Base-by-base conservation (phyloP, 2,329 filamentous ascomycete species). In the Ophiostoma triangulosporum region DNA sequence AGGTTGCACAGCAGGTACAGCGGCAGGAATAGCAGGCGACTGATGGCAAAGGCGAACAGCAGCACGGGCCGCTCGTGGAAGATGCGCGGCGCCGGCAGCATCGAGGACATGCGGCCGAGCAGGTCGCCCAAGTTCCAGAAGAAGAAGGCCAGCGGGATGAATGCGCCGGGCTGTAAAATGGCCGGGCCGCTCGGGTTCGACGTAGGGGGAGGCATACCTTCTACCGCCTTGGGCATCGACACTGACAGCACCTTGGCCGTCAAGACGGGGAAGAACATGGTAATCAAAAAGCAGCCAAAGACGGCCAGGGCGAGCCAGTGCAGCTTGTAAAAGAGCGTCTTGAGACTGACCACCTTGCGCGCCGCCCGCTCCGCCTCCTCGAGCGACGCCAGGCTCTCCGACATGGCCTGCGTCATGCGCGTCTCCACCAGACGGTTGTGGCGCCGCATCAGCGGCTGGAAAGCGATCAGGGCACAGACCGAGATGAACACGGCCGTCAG, bases 261-360 rank as follows among this genome's bases (percentile, higher is more conserved):
- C 68, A 94, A 94, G 57, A 97, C 87, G 1, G 93, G 93, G 71
- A 90, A 97, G 65, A 93, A 82, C 91, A 98, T 97, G 50, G 90
- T 90, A 53, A 91, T 70, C 40, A 76, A 70, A 63, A 97, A 97
- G 64, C 84, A 89, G 58, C 90, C 65, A 62, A 88, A 88, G 14
- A 96, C 80, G 7, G 86, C 80, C n/a, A 75, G 71, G 0, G 88
- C 80, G 14, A 89, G 74, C 79, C 85, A 94, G 62, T 78, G 80
- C 45, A 97, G 77, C 66, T 95, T 95, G 57, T 71, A 71, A 61
- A 93, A 81, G 3, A 97, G 77, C 1, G 72, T 72, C 59, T 71
- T 71, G 58, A 96, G 75, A 61, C 71, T 65, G 51, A 74, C 69
- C 51, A 72, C 69, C 60, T 71, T 73, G 61, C 75, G 72, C 8